These are phyloP conservation scores for Trichosporon sp. DNA, from an alignment of 1,284 basidiomycete species.

Conservation along the genomic window DNA sequence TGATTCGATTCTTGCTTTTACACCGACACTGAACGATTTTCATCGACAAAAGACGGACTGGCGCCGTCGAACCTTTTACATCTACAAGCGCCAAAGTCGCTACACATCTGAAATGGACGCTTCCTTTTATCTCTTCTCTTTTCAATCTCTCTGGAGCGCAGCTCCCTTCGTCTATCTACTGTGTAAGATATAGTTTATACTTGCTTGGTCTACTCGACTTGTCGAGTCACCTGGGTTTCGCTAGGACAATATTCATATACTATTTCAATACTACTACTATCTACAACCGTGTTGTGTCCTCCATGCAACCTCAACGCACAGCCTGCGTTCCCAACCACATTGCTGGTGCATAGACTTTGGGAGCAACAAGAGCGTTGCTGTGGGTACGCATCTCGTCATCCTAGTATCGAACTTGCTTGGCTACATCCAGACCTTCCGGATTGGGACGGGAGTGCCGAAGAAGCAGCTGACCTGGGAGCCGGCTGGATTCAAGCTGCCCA, in stretches of 20 bases:
- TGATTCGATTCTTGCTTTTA: conserved; percentile 18
- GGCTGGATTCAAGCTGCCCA: neutral
- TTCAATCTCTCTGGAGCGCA: neutral
- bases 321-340: neutral
- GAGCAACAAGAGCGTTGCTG: neutral
- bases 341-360: neutral
- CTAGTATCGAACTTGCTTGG: neutral
- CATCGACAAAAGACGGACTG: conserved; percentile 19
- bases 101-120: conserved; percentile 14
- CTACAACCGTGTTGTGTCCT: conserved; percentile 15
- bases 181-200: conserved; percentile 17
- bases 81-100: neutral
- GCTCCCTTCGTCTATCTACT: conserved; percentile 17
- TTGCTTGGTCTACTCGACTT: conserved; percentile 17
- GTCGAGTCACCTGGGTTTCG: conserved; percentile 18
- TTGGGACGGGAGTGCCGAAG: conserved; percentile 1
- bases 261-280: conserved; percentile 11
- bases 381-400: neutral
- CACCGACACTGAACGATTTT: conserved; percentile 10
- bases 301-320: conserved; percentile 1
- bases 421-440: neutral
- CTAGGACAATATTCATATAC: conserved; percentile 20
- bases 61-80: neutral
- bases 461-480: neutral
- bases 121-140: neutral